These are phyloP conservation scores for Podospora tetraspora DNA, from an alignment of 495 filamentous ascomycete genomes.

Conservation along the genomic window DNA sequence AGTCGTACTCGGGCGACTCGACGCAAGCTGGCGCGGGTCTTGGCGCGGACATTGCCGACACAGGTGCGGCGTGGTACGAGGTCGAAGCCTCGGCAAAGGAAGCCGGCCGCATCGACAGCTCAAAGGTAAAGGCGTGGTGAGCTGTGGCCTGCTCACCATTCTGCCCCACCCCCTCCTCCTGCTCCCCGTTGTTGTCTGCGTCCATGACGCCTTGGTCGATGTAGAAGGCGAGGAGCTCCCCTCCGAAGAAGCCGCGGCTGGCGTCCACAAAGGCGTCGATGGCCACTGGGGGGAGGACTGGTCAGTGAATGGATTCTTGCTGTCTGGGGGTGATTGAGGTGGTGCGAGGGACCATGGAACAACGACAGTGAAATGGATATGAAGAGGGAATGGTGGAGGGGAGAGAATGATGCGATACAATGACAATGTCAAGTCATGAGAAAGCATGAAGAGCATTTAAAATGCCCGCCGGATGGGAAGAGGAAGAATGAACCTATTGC, in stretches of 20 bases:
- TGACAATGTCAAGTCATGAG: not conserved
- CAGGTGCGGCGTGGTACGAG: not conserved
- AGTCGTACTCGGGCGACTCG: not conserved
- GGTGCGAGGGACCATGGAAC: too few species aligned
- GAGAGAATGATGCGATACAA: not conserved
- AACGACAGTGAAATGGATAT: not conserved
- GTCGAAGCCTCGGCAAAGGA: not conserved
- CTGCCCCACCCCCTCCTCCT: too few species aligned
- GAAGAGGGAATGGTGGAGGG: not conserved
- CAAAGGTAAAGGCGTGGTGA: not conserved
- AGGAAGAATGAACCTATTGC: not conserved
- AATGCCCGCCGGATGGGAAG: not conserved
- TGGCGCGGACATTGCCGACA: too few species aligned
- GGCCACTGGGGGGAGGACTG: not conserved
- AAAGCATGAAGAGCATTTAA: not conserved
- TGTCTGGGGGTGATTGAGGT: too few species aligned
- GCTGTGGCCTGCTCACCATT: not conserved
- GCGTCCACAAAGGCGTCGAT: not conserved
- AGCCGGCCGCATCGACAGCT: not conserved
- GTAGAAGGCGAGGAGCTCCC: not conserved
- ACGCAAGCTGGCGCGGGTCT: not conserved
- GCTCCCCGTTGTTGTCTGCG: not conserved
- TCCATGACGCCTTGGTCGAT: not conserved
- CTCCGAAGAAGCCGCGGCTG: not conserved
- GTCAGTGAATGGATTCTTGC: not conserved